These are phyloP conservation scores for Ettlia oleoabundans DNA, from an alignment of 139 green algal genomes.

Conservation along the genomic window DNA sequence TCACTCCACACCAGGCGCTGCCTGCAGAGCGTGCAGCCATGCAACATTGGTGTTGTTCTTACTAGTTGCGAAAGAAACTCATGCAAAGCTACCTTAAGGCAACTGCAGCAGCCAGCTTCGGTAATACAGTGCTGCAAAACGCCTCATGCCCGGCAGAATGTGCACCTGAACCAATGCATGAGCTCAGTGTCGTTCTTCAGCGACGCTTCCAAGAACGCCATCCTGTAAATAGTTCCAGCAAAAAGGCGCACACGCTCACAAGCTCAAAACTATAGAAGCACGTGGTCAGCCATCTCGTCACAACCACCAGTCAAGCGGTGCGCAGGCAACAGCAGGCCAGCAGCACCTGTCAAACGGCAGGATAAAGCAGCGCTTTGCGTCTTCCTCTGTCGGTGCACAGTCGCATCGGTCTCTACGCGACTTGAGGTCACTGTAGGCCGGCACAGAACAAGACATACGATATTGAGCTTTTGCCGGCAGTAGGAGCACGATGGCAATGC, in stretches of 20 bases:
- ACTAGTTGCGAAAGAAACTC: not conserved
- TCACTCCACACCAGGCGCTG: slow-evolving; percentile 67
- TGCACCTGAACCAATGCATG: slow-evolving; percentile 66
- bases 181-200: slow-evolving; percentile 72
- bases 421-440: slow-evolving; percentile 57
- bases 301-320: too few species aligned
- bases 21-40: not conserved
- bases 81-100: not conserved
- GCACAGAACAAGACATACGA: not conserved
- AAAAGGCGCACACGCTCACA: not conserved
- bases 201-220: slow-evolving; percentile 78
- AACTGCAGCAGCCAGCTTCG: not conserved
- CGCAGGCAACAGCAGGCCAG: not conserved
- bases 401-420: slow-evolving; percentile 78
- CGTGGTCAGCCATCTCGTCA: not conserved
- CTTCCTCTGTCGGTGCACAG: slow-evolving; percentile 80
- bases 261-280: not conserved
- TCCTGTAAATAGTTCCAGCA: slow-evolving; percentile 4
- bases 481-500: not conserved
- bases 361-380: slow-evolving; percentile 88
- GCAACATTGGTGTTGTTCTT: not conserved
- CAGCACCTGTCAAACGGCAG: slow-evolving; percentile 85
- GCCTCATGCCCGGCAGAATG: not conserved
- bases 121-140: not conserved
- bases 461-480: not conserved